A percentile compares a stretch with the other conserved stretches of the same genome.
Evolutionary conservation across 768 basidiomycete genomes (phyloP).

Genomic region (Scleroderma bovista): DNA sequence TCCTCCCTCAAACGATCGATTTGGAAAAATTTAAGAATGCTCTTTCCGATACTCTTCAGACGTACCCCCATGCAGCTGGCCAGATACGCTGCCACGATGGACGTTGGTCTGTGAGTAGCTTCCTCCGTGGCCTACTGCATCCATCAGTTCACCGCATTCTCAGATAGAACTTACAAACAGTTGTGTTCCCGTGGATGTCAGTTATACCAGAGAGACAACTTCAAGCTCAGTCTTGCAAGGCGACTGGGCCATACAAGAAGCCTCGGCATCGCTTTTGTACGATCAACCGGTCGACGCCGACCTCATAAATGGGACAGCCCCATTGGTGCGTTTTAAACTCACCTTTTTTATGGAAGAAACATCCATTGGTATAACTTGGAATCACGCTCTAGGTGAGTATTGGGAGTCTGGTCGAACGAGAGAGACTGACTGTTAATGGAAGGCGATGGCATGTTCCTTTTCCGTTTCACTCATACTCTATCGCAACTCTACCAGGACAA

Average conservation of each 20-base stretch:
- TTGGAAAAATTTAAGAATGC: slow-evolving; percentile 2
- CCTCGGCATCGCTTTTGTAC: slow-evolving; percentile 1
- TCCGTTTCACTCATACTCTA: slow-evolving; percentile 20
- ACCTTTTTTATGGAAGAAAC: slow-evolving; percentile 10
- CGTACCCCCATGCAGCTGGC: slow-evolving; percentile 7
- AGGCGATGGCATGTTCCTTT: slow-evolving; percentile 21
- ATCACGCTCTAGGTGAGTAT: slow-evolving; percentile 22
- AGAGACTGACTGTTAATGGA: background rate
- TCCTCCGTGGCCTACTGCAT: background rate
- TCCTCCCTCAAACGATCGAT: background rate
- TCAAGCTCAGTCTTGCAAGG: slow-evolving; percentile 1
- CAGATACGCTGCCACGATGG: background rate
- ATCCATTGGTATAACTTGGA: slow-evolving; percentile 21
- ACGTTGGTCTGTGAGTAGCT: background rate
- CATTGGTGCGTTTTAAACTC: slow-evolving; percentile 14
- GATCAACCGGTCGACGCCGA: background rate
- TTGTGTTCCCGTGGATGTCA: background rate
- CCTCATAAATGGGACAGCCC: background rate
- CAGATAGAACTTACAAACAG: background rate
- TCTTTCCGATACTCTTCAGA: slow-evolving; percentile 4
- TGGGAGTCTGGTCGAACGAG: background rate
- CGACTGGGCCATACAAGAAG: slow-evolving; percentile 7
- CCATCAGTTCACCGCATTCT: background rate
- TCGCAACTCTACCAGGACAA: slow-evolving; percentile 16
- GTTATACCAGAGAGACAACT: background rate